phyloP scores from a whole-genome alignment of 73 alveolate species.

The Chromera velia region DNA sequence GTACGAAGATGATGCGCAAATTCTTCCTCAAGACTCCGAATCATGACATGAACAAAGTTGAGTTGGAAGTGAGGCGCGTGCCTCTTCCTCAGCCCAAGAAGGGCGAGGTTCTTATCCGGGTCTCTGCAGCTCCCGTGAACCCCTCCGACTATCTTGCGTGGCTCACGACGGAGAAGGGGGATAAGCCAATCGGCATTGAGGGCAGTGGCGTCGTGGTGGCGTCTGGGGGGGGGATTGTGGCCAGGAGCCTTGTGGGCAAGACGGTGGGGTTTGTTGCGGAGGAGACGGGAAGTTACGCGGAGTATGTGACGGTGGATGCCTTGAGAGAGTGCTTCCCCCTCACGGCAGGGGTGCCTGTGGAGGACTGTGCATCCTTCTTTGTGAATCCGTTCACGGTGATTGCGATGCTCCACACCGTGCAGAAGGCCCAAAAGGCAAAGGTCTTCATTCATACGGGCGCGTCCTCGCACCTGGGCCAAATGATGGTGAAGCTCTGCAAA shows the following conservation, averaged over 20 bases:
- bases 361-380: constrained; percentile 34
- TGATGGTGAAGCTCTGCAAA: constrained; percentile 40
- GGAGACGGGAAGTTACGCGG: too few species aligned
- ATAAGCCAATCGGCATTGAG: background rate
- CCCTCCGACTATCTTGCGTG: constrained; percentile 20
- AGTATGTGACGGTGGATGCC: constrained; percentile 14
- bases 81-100: too few species aligned
- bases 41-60: too few species aligned
- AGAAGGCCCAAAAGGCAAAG: constrained; percentile 19
- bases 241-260: constrained; percentile 8
- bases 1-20: too few species aligned
- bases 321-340: too few species aligned
- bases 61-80: too few species aligned
- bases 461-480: constrained; percentile 49
- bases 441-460: constrained; percentile 54
- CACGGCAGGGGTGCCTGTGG: constrained; percentile 37
- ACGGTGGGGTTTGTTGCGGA: constrained; percentile 11
- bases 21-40: too few species aligned
- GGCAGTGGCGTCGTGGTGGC: constrained; percentile 21
- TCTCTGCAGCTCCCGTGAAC: constrained; percentile 28
- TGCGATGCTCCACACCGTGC: constrained; percentile 43
- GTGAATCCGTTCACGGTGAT: constrained; percentile 54
- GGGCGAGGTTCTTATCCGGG: constrained; percentile 21
- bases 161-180: background rate
- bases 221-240: constrained; percentile 13